A percentile compares a stretch with the other conserved stretches of the same genome.
phyloP scores from a whole-genome alignment of 2,329 filamentous ascomycete genomes.

The Pseudogymnoascus sp. region DNA sequence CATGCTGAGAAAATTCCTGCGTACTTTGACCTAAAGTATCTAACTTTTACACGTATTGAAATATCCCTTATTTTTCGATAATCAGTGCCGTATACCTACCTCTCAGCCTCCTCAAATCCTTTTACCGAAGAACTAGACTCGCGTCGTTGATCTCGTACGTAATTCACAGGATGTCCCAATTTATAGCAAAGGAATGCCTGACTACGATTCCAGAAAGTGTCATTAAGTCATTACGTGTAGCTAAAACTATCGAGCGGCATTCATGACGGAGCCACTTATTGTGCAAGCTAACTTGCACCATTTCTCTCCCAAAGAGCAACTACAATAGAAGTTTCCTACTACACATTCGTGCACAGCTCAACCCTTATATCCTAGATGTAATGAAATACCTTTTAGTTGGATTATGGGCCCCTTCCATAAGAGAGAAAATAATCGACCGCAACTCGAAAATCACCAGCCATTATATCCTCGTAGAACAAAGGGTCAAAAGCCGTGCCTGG shows the following conservation, averaged over 20 bases:
- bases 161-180: no score
- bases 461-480: conserved; percentile 7
- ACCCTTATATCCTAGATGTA: not conserved
- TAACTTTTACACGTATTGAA: no score
- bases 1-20: no score
- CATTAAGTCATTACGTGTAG: not conserved
- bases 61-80: no score
- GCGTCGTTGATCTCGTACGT: no score
- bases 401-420: not conserved
- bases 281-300: no score
- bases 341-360: not conserved
- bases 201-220: not conserved
- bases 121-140: no score
- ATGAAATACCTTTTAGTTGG: not conserved
- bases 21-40: no score
- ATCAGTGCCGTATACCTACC: no score
- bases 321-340: not conserved
- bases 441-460: conserved; percentile 6
- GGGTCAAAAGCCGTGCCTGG: not conserved
- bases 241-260: not conserved
- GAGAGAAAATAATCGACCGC: conserved; percentile 4
- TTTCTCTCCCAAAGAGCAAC: not conserved
- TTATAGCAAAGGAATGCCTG: not conserved
- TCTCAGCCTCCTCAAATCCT: no score
- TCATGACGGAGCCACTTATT: not conserved